Percentiles rank a stretch among this genome's conserved stretches.
These are phyloP conservation scores for Sporisorium scitamineum DNA, from an alignment of 1,284 basidiomycete genomes.

Conservation along the genomic window DNA sequence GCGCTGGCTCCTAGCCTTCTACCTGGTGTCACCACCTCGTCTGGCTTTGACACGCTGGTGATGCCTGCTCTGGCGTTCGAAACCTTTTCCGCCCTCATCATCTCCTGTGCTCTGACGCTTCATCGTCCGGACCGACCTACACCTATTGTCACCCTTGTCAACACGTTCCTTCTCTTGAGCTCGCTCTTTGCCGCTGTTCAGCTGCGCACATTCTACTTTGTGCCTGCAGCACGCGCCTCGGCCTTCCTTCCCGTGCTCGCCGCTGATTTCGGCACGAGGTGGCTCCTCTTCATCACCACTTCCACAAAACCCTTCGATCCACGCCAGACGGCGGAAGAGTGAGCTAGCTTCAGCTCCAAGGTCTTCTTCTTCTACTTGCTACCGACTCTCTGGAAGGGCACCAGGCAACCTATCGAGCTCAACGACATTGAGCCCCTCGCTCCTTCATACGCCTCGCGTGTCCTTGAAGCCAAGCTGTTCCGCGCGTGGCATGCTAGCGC, in stretches of 20 bases:
- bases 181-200: slow-evolving; percentile 29
- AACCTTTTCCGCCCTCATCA: slow-evolving; percentile 13
- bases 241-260: slow-evolving; percentile 17
- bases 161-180: slow-evolving; percentile 31
- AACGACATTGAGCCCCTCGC: slow-evolving; percentile 30
- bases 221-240: slow-evolving; percentile 14
- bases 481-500: slow-evolving; percentile 15
- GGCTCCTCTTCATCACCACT: slow-evolving; percentile 21
- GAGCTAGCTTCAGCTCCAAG: slow-evolving; percentile 35
- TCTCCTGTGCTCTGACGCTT: slow-evolving; percentile 9
- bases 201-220: slow-evolving; percentile 24
- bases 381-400: slow-evolving; percentile 19
- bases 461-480: slow-evolving; percentile 7
- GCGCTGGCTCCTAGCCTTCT: slow-evolving; percentile 3
- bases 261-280: slow-evolving; percentile 16
- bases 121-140: slow-evolving; percentile 11
- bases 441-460: slow-evolving; percentile 11
- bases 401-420: slow-evolving; percentile 19
- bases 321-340: slow-evolving; percentile 18
- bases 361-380: slow-evolving; percentile 39
- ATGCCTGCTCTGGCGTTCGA: slow-evolving; percentile 16
- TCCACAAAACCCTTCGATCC: slow-evolving; percentile 26
- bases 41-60: background rate
- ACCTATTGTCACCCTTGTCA: slow-evolving; percentile 13
- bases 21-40: slow-evolving; percentile 3